Evolutionary conservation across 768 basidiomycete genomes (phyloP).

Genomic region (Sarcomyxa edulis): DNA sequence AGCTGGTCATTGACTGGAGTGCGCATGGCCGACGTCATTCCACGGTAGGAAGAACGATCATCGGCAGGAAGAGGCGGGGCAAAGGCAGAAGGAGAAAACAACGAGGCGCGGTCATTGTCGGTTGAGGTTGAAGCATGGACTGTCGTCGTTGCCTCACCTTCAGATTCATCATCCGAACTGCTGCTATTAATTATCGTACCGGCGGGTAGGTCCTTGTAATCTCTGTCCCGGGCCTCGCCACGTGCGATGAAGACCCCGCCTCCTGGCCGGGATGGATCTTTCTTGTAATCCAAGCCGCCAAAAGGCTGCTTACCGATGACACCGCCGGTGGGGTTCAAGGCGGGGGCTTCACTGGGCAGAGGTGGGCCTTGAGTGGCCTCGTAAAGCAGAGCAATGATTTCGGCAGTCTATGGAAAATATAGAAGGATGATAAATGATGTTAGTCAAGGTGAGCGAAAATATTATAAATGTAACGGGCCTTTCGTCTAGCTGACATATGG

Average conservation of each 20-base stretch:
- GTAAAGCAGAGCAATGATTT: conserved; percentile 87
- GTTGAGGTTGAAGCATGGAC: conserved; percentile 11
- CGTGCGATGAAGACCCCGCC: conserved; percentile 79
- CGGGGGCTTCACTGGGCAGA: conserved; percentile 48
- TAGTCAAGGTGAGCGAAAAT: conserved; percentile 3
- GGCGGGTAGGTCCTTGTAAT: conserved; percentile 49
- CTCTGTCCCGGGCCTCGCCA: conserved; percentile 36
- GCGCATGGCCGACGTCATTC: neutral
- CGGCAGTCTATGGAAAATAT: conserved; percentile 58
- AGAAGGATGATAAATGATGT: conserved; percentile 1
- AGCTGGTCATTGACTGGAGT: conserved; percentile 1
- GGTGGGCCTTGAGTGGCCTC: conserved; percentile 85
- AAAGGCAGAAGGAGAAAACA: conserved; percentile 28
- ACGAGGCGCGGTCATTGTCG: conserved; percentile 21
- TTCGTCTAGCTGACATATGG: conserved; percentile 91
- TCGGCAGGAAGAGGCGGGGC: conserved; percentile 25
- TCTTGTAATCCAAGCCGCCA: conserved; percentile 61
- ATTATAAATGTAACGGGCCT: conserved; percentile 45
- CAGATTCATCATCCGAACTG: conserved; percentile 38
- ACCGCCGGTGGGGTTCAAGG: conserved; percentile 76
- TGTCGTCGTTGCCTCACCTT: conserved; percentile 38
- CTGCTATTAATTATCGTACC: conserved; percentile 47
- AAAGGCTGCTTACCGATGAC: conserved; percentile 51
- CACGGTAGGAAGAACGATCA: conserved; percentile 6
- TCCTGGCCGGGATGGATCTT: conserved; percentile 79